phyloP scores from a whole-genome alignment of 148 eudicot genomes.

The Bassia scoparia region DNA sequence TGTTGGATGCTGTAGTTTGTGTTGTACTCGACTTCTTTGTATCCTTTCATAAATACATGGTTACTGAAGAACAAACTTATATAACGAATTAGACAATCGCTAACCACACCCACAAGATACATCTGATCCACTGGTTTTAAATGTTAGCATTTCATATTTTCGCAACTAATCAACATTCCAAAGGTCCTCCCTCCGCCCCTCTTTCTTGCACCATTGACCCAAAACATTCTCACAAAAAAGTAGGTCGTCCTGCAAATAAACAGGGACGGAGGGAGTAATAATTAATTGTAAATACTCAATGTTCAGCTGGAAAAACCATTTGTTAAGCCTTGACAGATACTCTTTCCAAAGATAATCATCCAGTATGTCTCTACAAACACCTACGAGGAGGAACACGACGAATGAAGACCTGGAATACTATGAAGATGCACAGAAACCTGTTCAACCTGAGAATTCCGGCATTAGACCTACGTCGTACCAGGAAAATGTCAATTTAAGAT shows the following conservation, averaged over 20 bases:
- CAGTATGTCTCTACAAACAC: conserved; percentile 81
- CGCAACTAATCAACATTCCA: too few species aligned
- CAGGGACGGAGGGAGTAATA: too few species aligned
- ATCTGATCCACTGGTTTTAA: too few species aligned
- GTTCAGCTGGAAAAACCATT: neutral
- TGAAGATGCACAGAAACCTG: conserved; percentile 36
- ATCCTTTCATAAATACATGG: conserved; percentile 41
- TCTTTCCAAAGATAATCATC: conserved; percentile 59
- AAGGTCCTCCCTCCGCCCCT: too few species aligned
- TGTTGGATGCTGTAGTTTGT: conserved; percentile 84
- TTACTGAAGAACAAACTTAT: neutral
- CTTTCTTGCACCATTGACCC: too few species aligned
- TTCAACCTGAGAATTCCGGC: conserved; percentile 19
- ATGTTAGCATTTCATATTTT: too few species aligned
- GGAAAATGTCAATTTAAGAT: neutral
- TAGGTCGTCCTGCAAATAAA: too few species aligned
- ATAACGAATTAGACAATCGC: too few species aligned
- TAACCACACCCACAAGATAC: too few species aligned
- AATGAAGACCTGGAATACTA: conserved; percentile 31
- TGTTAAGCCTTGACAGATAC: conserved; percentile 39
- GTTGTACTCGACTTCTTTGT: conserved; percentile 80
- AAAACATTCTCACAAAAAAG: too few species aligned
- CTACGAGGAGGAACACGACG: conserved; percentile 25
- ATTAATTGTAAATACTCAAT: too few species aligned
- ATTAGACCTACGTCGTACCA: neutral